A percentile compares a stretch with the other conserved stretches of the same genome.
Conservation (phyloP, 345 rosid genomes). For the Microcos paniculata region DNA sequence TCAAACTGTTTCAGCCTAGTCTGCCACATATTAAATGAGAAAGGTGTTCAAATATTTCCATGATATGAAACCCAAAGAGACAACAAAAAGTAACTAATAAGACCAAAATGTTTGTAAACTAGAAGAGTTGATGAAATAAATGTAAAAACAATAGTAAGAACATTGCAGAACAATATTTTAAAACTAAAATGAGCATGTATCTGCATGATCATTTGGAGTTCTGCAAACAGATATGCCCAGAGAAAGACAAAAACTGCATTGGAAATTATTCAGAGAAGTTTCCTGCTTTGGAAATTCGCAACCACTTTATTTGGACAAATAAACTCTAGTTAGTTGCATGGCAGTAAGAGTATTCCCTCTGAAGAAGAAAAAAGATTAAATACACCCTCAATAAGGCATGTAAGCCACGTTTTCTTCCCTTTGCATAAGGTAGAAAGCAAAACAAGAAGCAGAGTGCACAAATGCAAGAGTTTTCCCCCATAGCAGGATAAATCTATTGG, state of each 20-base stretch:
- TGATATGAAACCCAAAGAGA: neutral
- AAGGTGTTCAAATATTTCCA: constrained; percentile 8
- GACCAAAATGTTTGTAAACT: neutral
- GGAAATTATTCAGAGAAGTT: neutral
- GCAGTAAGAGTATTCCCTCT: neutral
- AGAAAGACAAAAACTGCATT: neutral
- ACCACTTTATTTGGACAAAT: neutral
- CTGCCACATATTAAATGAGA: constrained; percentile 41
- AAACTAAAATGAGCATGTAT: neutral
- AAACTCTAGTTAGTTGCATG: neutral
- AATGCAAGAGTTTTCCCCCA: neutral
- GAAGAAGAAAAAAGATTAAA: neutral
- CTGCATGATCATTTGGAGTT: neutral
- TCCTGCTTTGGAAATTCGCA: neutral
- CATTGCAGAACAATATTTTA: neutral
- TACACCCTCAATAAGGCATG: neutral
- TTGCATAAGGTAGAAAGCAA: constrained; percentile 2
- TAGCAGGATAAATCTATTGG: neutral
- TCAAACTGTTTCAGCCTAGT: constrained; percentile 74
- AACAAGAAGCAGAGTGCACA: neutral
- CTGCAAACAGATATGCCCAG: neutral
- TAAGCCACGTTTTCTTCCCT: neutral
- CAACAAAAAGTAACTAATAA: constrained; percentile 8
- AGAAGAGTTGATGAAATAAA: neutral
- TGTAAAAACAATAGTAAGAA: neutral